Conservation (phyloP, 2,329 filamentous ascomycete genomes). For the Colletotrichum orchidophilum region DNA sequence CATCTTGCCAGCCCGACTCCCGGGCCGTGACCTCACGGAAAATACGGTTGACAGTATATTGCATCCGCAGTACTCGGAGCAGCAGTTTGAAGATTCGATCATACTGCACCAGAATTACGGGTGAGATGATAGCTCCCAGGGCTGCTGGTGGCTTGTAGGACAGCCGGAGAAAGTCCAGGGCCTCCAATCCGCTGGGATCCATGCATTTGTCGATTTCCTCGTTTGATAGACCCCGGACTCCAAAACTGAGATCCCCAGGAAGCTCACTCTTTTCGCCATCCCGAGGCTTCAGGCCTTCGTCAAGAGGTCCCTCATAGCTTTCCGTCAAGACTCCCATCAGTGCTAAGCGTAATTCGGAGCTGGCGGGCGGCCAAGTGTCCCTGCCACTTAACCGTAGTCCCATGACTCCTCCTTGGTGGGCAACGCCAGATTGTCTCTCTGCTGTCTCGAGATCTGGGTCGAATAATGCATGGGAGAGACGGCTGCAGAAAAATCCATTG, state of each 20-base stretch:
- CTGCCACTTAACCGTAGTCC: slow-evolving; percentile 84
- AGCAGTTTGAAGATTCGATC: slow-evolving; percentile 86
- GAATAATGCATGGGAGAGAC: slow-evolving; percentile 85
- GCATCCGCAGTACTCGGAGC: slow-evolving; percentile 79
- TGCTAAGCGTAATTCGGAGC: slow-evolving; percentile 89
- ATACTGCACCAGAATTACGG: slow-evolving; percentile 77
- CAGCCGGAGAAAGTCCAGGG: slow-evolving; percentile 90
- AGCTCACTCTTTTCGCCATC: slow-evolving; percentile 51
- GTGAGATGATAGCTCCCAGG: slow-evolving; percentile 78
- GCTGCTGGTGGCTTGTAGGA: slow-evolving; percentile 82
- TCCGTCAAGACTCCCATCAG: slow-evolving; percentile 87
- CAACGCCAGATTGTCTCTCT: slow-evolving; percentile 75
- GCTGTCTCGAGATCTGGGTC: slow-evolving; percentile 83
- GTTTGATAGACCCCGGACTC: slow-evolving; percentile 80
- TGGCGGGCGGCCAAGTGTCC: slow-evolving; percentile 91
- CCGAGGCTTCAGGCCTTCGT: slow-evolving; percentile 26
- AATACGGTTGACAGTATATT: slow-evolving; percentile 76
- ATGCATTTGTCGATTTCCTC: slow-evolving; percentile 86
- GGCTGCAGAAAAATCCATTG: slow-evolving; percentile 83
- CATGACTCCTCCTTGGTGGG: slow-evolving; percentile 76
- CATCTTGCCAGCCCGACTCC: slow-evolving; percentile 45
- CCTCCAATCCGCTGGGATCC: slow-evolving; percentile 83
- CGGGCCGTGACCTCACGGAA: slow-evolving; percentile 63
- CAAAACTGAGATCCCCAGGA: slow-evolving; percentile 80
- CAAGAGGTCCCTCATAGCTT: slow-evolving; percentile 60